Evolutionary conservation across 106 monocot species (phyloP), one percentile per base, ranked within the genome.

Genomic region (Posidonia australis): DNA sequence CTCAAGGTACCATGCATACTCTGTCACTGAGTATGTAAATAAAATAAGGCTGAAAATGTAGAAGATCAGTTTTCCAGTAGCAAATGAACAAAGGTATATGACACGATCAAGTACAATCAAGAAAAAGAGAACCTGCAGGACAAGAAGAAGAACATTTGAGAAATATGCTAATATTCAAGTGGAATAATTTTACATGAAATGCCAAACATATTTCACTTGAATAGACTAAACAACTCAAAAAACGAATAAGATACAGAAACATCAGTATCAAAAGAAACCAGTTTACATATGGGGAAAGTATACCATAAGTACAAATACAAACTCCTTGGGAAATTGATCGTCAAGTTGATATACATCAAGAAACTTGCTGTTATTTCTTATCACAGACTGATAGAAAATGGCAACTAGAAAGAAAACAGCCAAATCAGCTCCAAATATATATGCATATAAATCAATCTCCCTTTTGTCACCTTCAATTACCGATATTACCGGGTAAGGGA

Each of bases 281-380:
- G 55, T 28, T 55, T 27, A 57, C 13, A 13, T 57, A 25, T 24
- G 13, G 25, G 56, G 56, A 24, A 51, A 26, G 22, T 6, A 69
- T 69, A 90, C 94, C 90, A 96, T 90, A 30, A 96, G 75, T n/a
- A 96, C 80, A 59, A 96, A 87, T 17, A 96, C 96, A 72, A 87
- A 96, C 70, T 96, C 96, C 72, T 87, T 96, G 0, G 96, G 96
- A 70, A 96, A 96, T 67, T 90, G 96, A 70, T 96, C 96, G 48
- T 90, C 96, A 47, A 96, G 78, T 72, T 96, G 96, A 77, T 96
- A 90, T 68, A 90, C 89, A 64, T 90, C 96, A 49, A 96, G 77
- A 78, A 96, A 78, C 53, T 90, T 78, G 80, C 90, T 96, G 32
- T 82, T 96, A 58, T 96, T 96, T 71, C 84, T 90, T 67, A 90